phyloP scores from a whole-genome alignment of 2,329 filamentous ascomycete species.

The Beauveria australis region DNA sequence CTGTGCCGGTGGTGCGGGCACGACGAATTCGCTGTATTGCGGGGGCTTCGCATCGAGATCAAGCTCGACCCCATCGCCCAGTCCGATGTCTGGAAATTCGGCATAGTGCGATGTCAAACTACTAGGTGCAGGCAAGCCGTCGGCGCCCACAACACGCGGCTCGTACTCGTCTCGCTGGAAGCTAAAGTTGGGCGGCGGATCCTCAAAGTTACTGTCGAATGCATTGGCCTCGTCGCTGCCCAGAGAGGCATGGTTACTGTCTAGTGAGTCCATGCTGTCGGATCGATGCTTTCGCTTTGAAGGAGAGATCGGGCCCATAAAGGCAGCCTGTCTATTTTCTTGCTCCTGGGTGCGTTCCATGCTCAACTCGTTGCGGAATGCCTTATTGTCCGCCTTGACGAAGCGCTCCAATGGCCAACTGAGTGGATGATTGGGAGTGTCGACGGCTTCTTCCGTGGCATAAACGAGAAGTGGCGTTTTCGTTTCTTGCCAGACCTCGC shows the following conservation, averaged over 20 bases:
- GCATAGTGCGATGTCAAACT: not conserved
- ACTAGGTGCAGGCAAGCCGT: not conserved
- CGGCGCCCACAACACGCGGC: not conserved
- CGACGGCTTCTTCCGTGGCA: slow-evolving; percentile 42
- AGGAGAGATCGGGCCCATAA: slow-evolving; percentile 34
- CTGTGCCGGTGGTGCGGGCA: not conserved
- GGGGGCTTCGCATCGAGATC: not conserved
- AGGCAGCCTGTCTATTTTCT: slow-evolving; percentile 16
- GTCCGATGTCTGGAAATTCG: not conserved
- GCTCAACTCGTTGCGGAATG: slow-evolving; percentile 41
- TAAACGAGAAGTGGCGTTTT: slow-evolving; percentile 44
- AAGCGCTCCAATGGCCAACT: slow-evolving; percentile 36
- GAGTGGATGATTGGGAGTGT: slow-evolving; percentile 26
- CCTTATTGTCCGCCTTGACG: slow-evolving; percentile 41
- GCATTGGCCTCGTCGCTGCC: slow-evolving; percentile 30
- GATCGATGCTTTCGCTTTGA: slow-evolving; percentile 38
- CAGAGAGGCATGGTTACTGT: slow-evolving; percentile 36
- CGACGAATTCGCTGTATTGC: not conserved
- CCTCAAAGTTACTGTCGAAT: slow-evolving; percentile 19
- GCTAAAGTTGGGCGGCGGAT: not conserved
- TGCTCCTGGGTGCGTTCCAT: slow-evolving; percentile 25
- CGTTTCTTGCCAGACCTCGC: slow-evolving; percentile 38
- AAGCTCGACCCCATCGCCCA: not conserved
- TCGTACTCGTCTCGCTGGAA: not conserved
- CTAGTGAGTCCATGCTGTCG: slow-evolving; percentile 38